These are phyloP conservation scores for Exophiala sp. DNA, from an alignment of 2,329 filamentous ascomycete genomes.

Conservation along the genomic window DNA sequence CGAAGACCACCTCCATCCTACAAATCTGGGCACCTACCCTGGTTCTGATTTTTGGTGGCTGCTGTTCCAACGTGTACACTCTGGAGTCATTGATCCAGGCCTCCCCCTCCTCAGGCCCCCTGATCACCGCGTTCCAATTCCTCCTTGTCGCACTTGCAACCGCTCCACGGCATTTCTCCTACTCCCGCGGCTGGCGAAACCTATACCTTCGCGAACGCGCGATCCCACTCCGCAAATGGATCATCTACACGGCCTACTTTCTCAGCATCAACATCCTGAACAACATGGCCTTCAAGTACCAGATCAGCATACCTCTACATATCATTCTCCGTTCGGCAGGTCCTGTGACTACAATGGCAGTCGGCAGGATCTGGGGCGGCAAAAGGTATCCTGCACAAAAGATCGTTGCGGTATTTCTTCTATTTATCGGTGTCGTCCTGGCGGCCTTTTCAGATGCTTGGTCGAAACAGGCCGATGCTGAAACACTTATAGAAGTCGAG, in stretches of 20 bases:
- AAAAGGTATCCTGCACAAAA: conserved; percentile 78
- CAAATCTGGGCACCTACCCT: conserved; percentile 51
- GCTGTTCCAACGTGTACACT: conserved; percentile 93
- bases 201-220: conserved; percentile 70
- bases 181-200: conserved; percentile 49
- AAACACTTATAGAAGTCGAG: neutral
- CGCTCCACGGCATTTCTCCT: conserved; percentile 67
- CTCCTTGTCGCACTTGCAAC: conserved; percentile 73
- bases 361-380: conserved; percentile 73
- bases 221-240: conserved; percentile 78
- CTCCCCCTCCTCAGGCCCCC: conserved; percentile 75
- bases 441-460: conserved; percentile 86
- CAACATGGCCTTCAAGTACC: conserved; percentile 95
- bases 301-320: conserved; percentile 92
- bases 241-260: conserved; percentile 83
- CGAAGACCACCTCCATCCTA: conserved; percentile 11
- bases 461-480: conserved; percentile 49
- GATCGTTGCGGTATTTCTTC: conserved; percentile 69
- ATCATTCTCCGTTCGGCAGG: conserved; percentile 94
- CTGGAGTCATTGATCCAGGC: conserved; percentile 90
- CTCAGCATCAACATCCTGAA: conserved; percentile 93
- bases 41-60: conserved; percentile 86
- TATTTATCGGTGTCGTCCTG: conserved; percentile 79
- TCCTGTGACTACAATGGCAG: conserved; percentile 88
- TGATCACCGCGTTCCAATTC: conserved; percentile 86